phyloP scores from a whole-genome alignment of 2,329 filamentous ascomycete genomes.

The Pezicula rhizophila region DNA sequence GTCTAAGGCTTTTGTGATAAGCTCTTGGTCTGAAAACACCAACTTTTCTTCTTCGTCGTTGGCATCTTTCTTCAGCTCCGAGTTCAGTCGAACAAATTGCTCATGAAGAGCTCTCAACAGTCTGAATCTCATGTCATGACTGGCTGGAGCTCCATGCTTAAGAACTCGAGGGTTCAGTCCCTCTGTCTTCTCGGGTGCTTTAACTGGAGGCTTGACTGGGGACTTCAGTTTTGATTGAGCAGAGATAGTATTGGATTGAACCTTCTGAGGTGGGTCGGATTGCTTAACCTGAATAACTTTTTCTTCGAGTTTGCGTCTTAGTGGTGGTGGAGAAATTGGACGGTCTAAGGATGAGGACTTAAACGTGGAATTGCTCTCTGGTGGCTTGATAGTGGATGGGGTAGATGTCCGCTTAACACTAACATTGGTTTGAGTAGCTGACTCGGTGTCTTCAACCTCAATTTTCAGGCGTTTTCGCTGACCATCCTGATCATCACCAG shows the following conservation, averaged over 20 bases:
- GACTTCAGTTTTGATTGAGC: constrained; percentile 8
- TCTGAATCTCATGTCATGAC: constrained; percentile 48
- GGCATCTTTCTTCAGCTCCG: constrained; percentile 47
- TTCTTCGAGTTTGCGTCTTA: constrained; percentile 16
- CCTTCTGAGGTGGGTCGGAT: constrained; percentile 3
- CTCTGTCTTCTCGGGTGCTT: constrained; percentile 35
- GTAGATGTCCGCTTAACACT: not conserved
- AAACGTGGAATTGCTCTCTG: not conserved
- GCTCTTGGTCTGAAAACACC: constrained; percentile 55
- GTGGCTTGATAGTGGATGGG: not conserved
- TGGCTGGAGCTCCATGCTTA: constrained; percentile 47
- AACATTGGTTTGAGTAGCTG: not conserved
- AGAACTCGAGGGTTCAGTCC: constrained; percentile 63
- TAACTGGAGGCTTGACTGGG: constrained; percentile 7
- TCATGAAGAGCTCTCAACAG: constrained; percentile 59
- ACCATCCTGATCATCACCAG: constrained; percentile 22
- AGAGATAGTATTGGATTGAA: constrained; percentile 7
- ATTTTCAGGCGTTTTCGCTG: constrained; percentile 27
- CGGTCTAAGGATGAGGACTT: constrained; percentile 6
- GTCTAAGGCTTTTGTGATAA: constrained; percentile 65
- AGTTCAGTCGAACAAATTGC: constrained; percentile 62
- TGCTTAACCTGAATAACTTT: not conserved
- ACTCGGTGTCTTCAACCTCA: constrained; percentile 8
- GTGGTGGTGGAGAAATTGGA: constrained; percentile 22
- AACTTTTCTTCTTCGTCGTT: constrained; percentile 47